Evolutionary conservation across 352 stramenopile species (phyloP).

Genomic region (Globisporangium okanoganense): DNA sequence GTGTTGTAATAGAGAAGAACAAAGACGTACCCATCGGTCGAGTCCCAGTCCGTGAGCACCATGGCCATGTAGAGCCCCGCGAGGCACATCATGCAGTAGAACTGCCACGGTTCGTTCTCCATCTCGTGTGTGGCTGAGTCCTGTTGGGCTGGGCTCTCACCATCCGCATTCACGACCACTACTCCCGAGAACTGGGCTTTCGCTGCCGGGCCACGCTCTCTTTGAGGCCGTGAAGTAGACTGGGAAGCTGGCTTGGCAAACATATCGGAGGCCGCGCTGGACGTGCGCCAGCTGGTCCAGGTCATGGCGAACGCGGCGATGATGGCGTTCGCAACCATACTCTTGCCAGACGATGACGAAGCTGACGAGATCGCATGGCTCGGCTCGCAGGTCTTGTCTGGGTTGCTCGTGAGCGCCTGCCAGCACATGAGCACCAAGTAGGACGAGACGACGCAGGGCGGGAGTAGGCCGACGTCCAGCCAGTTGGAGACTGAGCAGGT

Average conservation of each 20-base stretch:
- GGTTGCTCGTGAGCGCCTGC: constrained; percentile 62
- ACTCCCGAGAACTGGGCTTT: constrained; percentile 16
- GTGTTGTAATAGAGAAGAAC: neutral
- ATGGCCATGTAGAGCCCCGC: constrained; percentile 93
- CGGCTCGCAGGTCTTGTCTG: constrained; percentile 38
- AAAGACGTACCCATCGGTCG: constrained; percentile 51
- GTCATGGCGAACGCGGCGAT: constrained; percentile 58
- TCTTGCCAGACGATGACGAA: constrained; percentile 24
- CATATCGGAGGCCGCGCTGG: constrained; percentile 45
- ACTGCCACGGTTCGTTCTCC: constrained; percentile 85
- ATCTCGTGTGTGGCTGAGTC: neutral
- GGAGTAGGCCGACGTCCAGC: constrained; percentile 72
- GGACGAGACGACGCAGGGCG: constrained; percentile 63
- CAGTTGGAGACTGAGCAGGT: constrained; percentile 48
- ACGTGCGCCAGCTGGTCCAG: constrained; percentile 72
- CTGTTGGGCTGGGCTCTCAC: neutral
- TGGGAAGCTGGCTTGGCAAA: constrained; percentile 38
- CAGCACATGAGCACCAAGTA: constrained; percentile 79
- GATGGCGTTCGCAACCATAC: constrained; percentile 43
- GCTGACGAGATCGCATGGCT: neutral
- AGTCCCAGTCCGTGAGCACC: constrained; percentile 94
- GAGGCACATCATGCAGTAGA: constrained; percentile 91
- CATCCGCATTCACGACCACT: constrained; percentile 40
- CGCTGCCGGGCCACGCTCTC: neutral
- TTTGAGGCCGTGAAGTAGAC: neutral